Evolutionary conservation across 176 grass and related monocot species (phyloP), one percentile per base, ranked within the genome.

Genomic region (Phyllostachys edulis): DNA sequence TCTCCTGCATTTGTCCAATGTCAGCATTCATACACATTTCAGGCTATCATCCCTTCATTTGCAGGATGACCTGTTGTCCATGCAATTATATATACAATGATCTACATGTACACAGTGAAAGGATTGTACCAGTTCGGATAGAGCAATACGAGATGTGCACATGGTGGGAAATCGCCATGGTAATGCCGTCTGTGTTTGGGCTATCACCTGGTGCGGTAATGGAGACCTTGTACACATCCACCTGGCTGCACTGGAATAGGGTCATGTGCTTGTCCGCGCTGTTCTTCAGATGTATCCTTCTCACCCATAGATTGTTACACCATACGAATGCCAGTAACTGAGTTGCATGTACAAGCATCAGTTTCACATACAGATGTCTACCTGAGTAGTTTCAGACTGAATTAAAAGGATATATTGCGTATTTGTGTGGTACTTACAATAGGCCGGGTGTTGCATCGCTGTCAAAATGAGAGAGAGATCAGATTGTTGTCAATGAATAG

Each of bases 131-230:
- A 7, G 82, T 85, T 81, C 80, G 64, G 34, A 97, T 91, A 21
- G 0, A 45, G 38, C 61, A 92, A 26, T 21, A 12, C 3, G 83
- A 83, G 60, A 97, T 83, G 8, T 54, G 7, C 37, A 94, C 90
- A 7, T 87, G 17, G 55, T 82, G 26, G 2, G 86, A 91, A 0
- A 0, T 9, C 11, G 75, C 50, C 45, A 97, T 77, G 75, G 66
- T 67, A 16, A 97, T 92, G 36, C 94, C 90, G 2, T 97, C 94
- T 0, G 94, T 97, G 80, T 97, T 97, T 18, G 86, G 88, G 78
- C 94, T 97, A 14, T 94, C 71, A 6, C 67, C 75, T 0, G 92
- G 92, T 0, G 94, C 90, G 0, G 55, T 86, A 45, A 97, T 66
- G 27, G 56, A 76, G 61, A 97, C 7, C 5, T 18, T 10, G 24